Conservation (phyloP, 2,329 filamentous ascomycete genomes). For the Decorospora gaudefroyi region DNA sequence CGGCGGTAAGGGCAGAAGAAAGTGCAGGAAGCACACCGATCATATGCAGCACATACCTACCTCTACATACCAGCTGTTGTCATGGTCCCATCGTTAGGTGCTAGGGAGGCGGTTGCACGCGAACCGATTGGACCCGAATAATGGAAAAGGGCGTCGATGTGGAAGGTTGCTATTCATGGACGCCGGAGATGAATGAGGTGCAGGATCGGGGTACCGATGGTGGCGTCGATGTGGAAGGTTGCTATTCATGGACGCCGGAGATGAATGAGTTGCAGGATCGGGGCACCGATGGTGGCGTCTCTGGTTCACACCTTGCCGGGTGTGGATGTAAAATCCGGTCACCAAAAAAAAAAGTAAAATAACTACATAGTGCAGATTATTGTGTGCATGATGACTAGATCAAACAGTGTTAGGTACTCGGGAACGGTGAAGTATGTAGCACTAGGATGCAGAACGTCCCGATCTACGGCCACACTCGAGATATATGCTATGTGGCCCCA, state of each 20-base stretch:
- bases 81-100: neutral
- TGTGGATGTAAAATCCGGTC: no score
- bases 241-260: neutral
- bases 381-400: neutral
- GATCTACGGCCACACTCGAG: neutral
- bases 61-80: no score
- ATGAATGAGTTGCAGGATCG: neutral
- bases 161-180: neutral
- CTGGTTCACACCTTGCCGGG: no score
- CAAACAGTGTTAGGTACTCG: no score
- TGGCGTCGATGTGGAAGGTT: constrained; percentile 1
- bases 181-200: neutral
- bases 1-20: neutral
- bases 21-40: constrained; percentile 5
- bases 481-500: constrained; percentile 1
- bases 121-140: no score
- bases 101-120: neutral
- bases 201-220: neutral
- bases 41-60: neutral
- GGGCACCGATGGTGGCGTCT: no score
- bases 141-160: no score
- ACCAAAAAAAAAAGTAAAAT: no score
- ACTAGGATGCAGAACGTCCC: constrained; percentile 4
- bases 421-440: neutral
- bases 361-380: no score